Evolutionary conservation across 2,329 filamentous ascomycete species (phyloP), one percentile per base, ranked within the genome.

Genomic region (Rutstroemia sp.): DNA sequence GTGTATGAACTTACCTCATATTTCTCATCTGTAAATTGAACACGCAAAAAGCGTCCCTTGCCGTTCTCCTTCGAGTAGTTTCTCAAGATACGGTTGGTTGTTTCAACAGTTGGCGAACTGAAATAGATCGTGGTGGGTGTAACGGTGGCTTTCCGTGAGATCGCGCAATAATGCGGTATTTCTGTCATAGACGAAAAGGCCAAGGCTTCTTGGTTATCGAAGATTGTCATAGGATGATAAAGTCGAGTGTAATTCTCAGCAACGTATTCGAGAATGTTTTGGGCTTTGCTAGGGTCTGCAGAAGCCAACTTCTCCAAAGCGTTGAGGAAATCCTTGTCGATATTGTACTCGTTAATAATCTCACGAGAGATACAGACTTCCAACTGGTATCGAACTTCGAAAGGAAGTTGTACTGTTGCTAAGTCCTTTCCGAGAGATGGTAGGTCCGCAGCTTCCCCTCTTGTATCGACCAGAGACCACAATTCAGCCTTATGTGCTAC

Each of bases 291-390:
- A 0, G 69, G 59, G 48, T 72, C 65, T 19, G 71, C 57, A 2
- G 72, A 67, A 1, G 78, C 74, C 17, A 87, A 72, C 0, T 73
- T 65, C 2, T 73, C 69, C 4, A 97, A 76, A 44, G 73, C 78
- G 27, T 76, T 68, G 2, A 95, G 72, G 61, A 97, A 97, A 2
- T 82, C 77, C 1, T 71, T 68, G 1, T 75, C 78, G 46, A 97
- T 79, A 48, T 80, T 87, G 67, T 89, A 82, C 69, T 96, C 92
- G 53, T 86, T 86, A 12, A 99, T 73, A 23, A 83, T 76, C 0
- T 85, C 84, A 27, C 87, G 82, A 0, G 92, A 95, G n/a, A 97
- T 78, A 68, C 92, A 97, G 0, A 90, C 92, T 69, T 99, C 92
- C 0, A 99, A 79, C 68, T 96, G 91, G 67, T 97, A 99, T 16